Evolutionary conservation across 768 basidiomycete species (phyloP), one percentile per base, ranked within the genome.

Genomic region (Chalciporus chontae): DNA sequence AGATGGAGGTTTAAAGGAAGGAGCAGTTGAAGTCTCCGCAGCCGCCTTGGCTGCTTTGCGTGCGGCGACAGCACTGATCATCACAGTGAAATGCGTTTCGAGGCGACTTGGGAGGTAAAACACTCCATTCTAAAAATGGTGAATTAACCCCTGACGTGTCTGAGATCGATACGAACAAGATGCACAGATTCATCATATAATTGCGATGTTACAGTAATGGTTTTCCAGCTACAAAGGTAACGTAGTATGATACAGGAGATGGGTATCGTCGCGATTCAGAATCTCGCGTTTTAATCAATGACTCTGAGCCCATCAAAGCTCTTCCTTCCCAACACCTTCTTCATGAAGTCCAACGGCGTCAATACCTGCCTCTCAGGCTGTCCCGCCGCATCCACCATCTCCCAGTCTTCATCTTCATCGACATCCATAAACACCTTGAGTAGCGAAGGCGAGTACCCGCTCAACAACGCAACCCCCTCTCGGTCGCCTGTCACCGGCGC

Each of bases 1-100:
- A 24, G 58, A 40, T n/a, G 60, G 24, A 0, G 49, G 52, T 31
- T 47, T 54, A 18, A 62, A 47, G 40, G 58, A 47, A 29, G 51
- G 39, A 2, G 50, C 40, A 24, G 38, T 10, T 21, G 55, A 63
- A 46, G 44, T 40, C 32, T 48, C 51, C 15, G 51, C 60, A 23
- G 69, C 69, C 14, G 71, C 69, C 53, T 70, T 70, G 34, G 81
- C 74, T 5, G 82, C 83, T 59, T 82, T 87, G 29, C 87, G 77
- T 3, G 85, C 85, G 24, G 85, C 85, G 42, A 90, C 71, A 3
- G 87, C 86, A 59, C 84, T 87, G 44, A 88, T 71, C 85, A 87
- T 87, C 21, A 27, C n/a, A n/a, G n/a, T 48, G 21, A 27, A 10
- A 34, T 4, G 37, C 15, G 32, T 10, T 17, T 21, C 21, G 21